Base-by-base conservation (phyloP, 2,329 filamentous ascomycete species). In the Colletotrichum sansevieriae region DNA sequence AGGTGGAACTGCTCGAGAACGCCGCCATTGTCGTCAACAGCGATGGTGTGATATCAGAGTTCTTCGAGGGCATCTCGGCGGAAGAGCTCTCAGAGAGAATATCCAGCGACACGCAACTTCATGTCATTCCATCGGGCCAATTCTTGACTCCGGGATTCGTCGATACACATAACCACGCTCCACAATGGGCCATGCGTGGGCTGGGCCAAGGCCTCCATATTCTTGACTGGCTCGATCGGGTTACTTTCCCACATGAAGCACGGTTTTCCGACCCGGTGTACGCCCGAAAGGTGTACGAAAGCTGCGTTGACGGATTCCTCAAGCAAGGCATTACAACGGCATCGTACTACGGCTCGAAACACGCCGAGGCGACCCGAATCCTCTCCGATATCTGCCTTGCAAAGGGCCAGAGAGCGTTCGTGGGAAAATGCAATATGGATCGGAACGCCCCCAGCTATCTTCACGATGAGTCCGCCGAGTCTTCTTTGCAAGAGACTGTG, bases 111-210 rank as follows among this genome's bases (percentile, higher is more conserved):
- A 74, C 71, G 25, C 52, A 67, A 22, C 47, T 79, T 33, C 75
- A 74, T 39, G 72, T 71, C 29, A 78, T 87, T 3, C 55, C 72
- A 2, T 78, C 74, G 8, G 82, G 81, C 44, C 77, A 87, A 52
- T 88, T 90, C 72, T 76, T 90, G 55, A 83, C 89, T 65, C 88
- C 88, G 0, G 87, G 87, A 49, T 86, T 90, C 72, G 80, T 92
- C 61, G 90, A 92, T 78, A 91, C 89, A 1, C 90, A 92, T 76
- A 90, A 90, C 69, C 90, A 92, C 73, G 90, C 90, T 0, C 89
- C 90, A 44, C 84, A 87, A 72, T 86, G 82, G 81, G 77, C 82
- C 13, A 81, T 83, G 76, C 78, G 83, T 25, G 83, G 85, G 33
- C 77, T 85, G 4, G 83, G 83, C 5, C 83, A 85, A 72, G 80